Base-by-base conservation (phyloP, 371 early-diverging fungal genomes). In the Mortierella sp. region DNA sequence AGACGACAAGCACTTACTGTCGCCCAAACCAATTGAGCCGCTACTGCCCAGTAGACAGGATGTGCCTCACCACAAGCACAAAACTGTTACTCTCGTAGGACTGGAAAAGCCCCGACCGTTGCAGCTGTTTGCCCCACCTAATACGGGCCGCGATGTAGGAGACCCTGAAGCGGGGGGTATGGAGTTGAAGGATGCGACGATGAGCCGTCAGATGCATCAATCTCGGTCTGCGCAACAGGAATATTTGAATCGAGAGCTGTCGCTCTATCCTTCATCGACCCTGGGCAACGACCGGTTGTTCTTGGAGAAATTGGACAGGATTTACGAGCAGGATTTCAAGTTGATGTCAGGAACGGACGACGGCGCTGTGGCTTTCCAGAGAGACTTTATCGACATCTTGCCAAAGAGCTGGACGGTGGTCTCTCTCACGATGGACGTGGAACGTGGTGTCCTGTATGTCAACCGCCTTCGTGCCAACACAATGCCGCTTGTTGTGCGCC, bases 351-450 rank as follows among this genome's bases (percentile, higher is more conserved):
- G 24, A 19, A 34, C 40, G 81, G 88, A 50, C 76, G 88, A 69
- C 43, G 57, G 21, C 11, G 40, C 73, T 0, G 71, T 72, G 37
- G 87, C 88, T 8, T 92, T 94, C 64, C 90, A 88, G 71, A 51
- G 74, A 0, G 88, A 90, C 6, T 90, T 92, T 74, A 76, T 93
- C 0, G 88, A 91, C 26, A 89, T 88, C 8, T 77, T 97, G 13
- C 96, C 96, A 14, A 31, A 71, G 0, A 55, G 88, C 14, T 95
- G 95, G 95, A 91, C 92, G 0, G 95, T 95, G 0, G 94, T 95
- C 50, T 95, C 95, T 0, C 72, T 97, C 13, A 93, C 95, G 0
- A 87, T 96, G 69, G 96, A 97, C 77, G 77, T 88, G 0, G 82
- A 89, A 19, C 86, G 89, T n/a, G 88, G 93, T 34, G 90, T 92